phyloP scores from a whole-genome alignment of 345 rosid species.

The Hirschfeldia incana region DNA sequence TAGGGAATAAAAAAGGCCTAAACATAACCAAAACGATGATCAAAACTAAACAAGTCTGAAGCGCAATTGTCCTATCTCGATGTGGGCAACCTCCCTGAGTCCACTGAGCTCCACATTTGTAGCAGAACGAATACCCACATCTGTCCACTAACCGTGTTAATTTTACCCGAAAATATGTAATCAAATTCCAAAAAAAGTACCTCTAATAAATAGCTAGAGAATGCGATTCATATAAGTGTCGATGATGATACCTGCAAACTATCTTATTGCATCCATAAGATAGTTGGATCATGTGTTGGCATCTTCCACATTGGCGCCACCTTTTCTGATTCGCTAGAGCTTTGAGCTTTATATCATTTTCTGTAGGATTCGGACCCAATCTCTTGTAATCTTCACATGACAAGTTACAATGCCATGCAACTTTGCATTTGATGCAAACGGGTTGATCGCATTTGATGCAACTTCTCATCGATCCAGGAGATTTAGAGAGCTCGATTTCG shows the following conservation, averaged over 20 bases:
- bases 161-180: not conserved
- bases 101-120: not conserved
- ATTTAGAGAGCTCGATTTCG: not conserved
- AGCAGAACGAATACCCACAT: conserved; percentile 7
- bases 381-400: not conserved
- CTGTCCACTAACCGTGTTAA: not conserved
- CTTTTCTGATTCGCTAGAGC: not conserved
- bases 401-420: not conserved
- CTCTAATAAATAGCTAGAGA: not conserved
- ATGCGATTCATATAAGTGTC: not conserved
- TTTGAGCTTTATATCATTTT: not conserved
- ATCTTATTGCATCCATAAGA: not conserved
- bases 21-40: not conserved
- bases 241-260: not conserved
- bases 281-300: not conserved
- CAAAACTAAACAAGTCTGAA: not conserved
- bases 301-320: conserved; percentile 1
- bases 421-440: not conserved
- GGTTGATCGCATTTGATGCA: not conserved
- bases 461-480: not conserved
- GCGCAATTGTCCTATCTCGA: not conserved
- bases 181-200: not conserved
- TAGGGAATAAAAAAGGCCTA: not conserved
- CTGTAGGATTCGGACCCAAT: not conserved
- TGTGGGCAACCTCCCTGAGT: not conserved